phyloP scores from a whole-genome alignment of 345 rosid genomes.

The Clausena lansium region DNA sequence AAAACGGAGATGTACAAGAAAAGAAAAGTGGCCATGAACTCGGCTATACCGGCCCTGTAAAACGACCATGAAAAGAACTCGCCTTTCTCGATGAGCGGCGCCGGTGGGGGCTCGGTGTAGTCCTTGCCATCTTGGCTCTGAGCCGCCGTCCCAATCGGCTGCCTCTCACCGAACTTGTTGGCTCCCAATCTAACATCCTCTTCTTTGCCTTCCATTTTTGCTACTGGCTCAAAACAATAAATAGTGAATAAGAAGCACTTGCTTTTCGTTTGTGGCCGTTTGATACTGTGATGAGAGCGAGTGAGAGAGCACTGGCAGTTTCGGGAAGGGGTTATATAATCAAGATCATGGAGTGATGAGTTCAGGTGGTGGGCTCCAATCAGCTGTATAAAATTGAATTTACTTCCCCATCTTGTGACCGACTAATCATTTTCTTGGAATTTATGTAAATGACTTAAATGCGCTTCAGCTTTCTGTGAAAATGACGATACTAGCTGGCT shows the following conservation, averaged over 20 bases:
- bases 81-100: conserved; percentile 38
- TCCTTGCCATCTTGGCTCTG: conserved; percentile 42
- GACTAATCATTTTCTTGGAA: conserved; percentile 26
- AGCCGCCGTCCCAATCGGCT: conserved; percentile 55
- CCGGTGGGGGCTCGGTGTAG: conserved; percentile 52
- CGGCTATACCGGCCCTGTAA: conserved; percentile 55
- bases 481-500: conserved; percentile 28
- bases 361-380: conserved; percentile 20
- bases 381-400: conserved; percentile 17
- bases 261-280: not conserved
- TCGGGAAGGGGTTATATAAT: conserved; percentile 20
- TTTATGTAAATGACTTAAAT: not conserved
- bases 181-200: conserved; percentile 61
- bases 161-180: conserved; percentile 51
- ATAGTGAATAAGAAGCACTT: not conserved
- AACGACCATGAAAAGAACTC: conserved; percentile 50
- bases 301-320: not conserved
- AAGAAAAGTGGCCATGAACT: conserved; percentile 51
- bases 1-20: conserved; percentile 44
- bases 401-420: conserved; percentile 19
- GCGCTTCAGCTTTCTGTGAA: not conserved
- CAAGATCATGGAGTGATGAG: not conserved
- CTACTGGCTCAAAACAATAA: not conserved
- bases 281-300: not conserved
- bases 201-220: conserved; percentile 42